Evolutionary conservation across 2,329 filamentous ascomycete species (phyloP).

Genomic region (Pseudocercospora fijiensis): DNA sequence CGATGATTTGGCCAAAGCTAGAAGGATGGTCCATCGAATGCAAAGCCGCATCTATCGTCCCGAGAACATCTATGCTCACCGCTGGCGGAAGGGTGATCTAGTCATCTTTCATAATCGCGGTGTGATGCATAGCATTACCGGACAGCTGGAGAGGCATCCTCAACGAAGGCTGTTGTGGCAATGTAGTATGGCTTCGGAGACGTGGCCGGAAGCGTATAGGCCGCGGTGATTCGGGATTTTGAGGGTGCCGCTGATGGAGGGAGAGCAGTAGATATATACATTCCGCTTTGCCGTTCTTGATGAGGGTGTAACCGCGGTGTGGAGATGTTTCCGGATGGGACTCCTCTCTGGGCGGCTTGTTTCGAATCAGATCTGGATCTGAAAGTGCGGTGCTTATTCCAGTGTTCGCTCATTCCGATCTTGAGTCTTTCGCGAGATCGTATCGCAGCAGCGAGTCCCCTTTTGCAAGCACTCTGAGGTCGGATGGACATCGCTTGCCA

Average conservation of each 20-base stretch:
- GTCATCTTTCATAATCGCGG: slow-evolving; percentile 40
- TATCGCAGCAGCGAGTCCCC: not conserved
- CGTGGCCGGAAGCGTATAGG: slow-evolving; percentile 8
- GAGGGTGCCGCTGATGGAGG: not conserved
- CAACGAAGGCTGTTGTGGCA: slow-evolving; percentile 38
- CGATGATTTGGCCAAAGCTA: slow-evolving; percentile 26
- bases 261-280: not conserved
- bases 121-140: slow-evolving; percentile 39
- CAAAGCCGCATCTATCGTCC: slow-evolving; percentile 31
- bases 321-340: not conserved
- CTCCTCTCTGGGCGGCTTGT: not conserved
- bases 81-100: slow-evolving; percentile 37
- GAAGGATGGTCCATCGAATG: slow-evolving; percentile 33
- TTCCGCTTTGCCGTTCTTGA: not conserved
- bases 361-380: not conserved
- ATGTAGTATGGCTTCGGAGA: slow-evolving; percentile 17
- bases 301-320: not conserved
- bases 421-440: not conserved
- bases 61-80: slow-evolving; percentile 39
- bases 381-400: not conserved
- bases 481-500: not conserved
- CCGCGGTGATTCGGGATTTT: not conserved
- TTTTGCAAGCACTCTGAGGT: no score
- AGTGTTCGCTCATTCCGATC: not conserved
- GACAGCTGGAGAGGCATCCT: slow-evolving; percentile 26